phyloP scores from a whole-genome alignment of 2,329 filamentous ascomycete genomes.

The Colletotrichum orchidophilum region DNA sequence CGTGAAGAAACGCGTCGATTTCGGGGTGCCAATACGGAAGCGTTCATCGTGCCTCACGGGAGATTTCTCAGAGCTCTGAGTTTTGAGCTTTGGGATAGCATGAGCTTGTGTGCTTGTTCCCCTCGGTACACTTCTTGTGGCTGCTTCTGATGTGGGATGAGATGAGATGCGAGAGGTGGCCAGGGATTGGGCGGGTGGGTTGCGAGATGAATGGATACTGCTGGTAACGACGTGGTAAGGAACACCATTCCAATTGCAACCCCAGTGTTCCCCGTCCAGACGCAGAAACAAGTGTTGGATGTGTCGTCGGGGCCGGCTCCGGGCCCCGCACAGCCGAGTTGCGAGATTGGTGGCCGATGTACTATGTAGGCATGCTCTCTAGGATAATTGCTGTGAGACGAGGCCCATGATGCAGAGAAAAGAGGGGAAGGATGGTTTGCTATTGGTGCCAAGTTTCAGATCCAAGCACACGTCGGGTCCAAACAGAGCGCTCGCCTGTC shows the following conservation, averaged over 20 bases:
- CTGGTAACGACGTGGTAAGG: neutral
- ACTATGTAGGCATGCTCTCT: too few relatives aligned
- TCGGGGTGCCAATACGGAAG: neutral
- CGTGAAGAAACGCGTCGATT: conserved; percentile 11
- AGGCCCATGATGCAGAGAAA: neutral
- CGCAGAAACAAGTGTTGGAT: neutral
- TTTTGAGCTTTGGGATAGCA: conserved; percentile 2
- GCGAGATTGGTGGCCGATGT: neutral
- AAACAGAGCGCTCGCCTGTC: neutral
- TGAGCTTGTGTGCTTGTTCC: neutral
- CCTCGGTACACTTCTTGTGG: too few relatives aligned
- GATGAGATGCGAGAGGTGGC: conserved; percentile 2
- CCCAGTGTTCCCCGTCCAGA: neutral
- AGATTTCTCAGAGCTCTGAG: neutral
- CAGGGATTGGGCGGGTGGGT: neutral
- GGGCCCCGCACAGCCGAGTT: neutral
- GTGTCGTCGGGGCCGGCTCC: neutral
- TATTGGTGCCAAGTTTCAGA: conserved; percentile 19
- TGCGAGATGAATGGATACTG: conserved; percentile 4
- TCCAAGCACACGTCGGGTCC: neutral
- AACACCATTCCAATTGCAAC: neutral
- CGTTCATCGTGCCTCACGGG: conserved; percentile 14
- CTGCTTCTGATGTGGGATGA: neutral
- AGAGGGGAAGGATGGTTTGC: neutral
- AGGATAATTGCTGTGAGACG: neutral